phyloP scores from a whole-genome alignment of 148 eudicot genomes.

The Chenopodium quinoa region DNA sequence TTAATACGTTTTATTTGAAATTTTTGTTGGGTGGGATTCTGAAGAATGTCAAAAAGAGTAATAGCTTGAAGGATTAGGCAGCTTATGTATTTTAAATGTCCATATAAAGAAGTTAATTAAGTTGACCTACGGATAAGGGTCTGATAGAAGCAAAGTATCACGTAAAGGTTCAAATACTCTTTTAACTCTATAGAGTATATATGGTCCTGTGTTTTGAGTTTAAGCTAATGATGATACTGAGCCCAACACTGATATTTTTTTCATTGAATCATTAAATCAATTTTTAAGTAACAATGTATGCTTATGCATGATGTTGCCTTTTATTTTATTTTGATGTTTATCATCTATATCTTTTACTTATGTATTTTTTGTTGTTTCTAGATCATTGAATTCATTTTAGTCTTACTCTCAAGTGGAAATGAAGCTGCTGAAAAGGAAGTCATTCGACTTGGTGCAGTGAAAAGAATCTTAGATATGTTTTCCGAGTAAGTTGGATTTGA shows the following conservation, averaged over 20 bases:
- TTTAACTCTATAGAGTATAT: neutral
- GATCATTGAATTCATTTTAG: slow-evolving; percentile 91
- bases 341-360: neutral
- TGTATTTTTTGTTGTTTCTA: slow-evolving; percentile 31
- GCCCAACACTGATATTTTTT: neutral
- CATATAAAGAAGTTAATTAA: neutral
- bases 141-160: too few species aligned
- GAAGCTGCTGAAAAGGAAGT: slow-evolving; percentile 91
- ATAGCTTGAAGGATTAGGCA: neutral
- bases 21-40: neutral
- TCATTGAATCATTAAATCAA: too few species aligned
- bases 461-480: slow-evolving; percentile 68
- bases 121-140: neutral
- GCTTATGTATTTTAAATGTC: too few species aligned
- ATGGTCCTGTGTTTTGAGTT: neutral
- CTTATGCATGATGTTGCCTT: neutral
- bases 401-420: slow-evolving; percentile 66
- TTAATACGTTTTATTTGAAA: too few species aligned
- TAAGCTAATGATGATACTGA: neutral
- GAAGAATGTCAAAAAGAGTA: neutral
- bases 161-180: neutral
- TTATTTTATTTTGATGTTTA: neutral
- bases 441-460: slow-evolving; percentile 78
- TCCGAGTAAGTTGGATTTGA: slow-evolving; percentile 58
- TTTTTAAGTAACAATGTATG: neutral